phyloP scores from a whole-genome alignment of 2,329 filamentous ascomycete species.

The Incumbomyces delicatus region DNA sequence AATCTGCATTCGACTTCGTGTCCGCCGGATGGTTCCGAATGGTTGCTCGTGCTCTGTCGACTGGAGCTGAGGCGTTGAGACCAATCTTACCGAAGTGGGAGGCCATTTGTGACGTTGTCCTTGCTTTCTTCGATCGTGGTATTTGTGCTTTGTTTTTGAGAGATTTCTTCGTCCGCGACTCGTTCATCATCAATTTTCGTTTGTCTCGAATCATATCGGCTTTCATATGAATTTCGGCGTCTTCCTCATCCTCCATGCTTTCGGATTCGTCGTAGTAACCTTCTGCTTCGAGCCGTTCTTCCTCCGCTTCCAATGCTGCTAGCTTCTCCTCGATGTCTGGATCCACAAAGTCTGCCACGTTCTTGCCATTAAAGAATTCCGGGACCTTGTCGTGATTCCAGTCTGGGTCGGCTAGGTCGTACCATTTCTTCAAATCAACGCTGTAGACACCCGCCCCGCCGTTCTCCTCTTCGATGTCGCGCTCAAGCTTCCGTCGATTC shows the following conservation, averaged over 20 bases:
- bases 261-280: conserved; percentile 87
- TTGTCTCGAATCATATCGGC: conserved; percentile 94
- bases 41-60: conserved; percentile 60
- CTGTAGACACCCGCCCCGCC: conserved; percentile 95
- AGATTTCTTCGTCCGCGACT: conserved; percentile 87
- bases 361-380: conserved; percentile 89
- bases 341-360: conserved; percentile 94
- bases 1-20: conserved; percentile 57
- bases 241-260: conserved; percentile 76
- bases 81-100: conserved; percentile 75
- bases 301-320: conserved; percentile 83
- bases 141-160: conserved; percentile 96
- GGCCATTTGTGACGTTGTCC: conserved; percentile 79
- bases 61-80: conserved; percentile 67
- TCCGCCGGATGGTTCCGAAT: conserved; percentile 54
- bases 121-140: conserved; percentile 69
- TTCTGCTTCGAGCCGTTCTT: conserved; percentile 81
- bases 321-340: conserved; percentile 94
- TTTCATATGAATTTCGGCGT: conserved; percentile 80
- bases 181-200: conserved; percentile 82
- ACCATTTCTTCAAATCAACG: conserved; percentile 81
- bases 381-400: conserved; percentile 97
- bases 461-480: conserved; percentile 82
- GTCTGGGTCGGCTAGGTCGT: conserved; percentile 73
- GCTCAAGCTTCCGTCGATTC: conserved; percentile 66